Conservation (phyloP, 2,329 filamentous ascomycete genomes). For the Phaeosphaeriaceae sp. region DNA sequence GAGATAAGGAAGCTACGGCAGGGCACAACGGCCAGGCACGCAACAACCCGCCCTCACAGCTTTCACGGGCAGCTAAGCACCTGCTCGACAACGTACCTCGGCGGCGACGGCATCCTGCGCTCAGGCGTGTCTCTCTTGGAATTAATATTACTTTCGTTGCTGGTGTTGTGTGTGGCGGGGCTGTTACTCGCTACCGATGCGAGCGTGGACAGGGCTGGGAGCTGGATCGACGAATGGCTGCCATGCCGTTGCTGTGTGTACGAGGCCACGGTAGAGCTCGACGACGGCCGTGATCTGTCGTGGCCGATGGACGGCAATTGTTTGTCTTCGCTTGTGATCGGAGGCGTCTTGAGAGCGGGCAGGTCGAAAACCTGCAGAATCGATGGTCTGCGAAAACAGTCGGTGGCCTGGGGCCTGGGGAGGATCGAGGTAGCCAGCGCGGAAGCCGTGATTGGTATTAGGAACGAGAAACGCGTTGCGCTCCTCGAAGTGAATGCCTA, state of each 20-base stretch:
- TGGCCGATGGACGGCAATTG: slow-evolving; percentile 58
- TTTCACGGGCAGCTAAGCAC: not conserved
- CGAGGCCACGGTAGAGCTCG: slow-evolving; percentile 58
- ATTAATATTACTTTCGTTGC: slow-evolving; percentile 33
- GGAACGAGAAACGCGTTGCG: slow-evolving; percentile 47
- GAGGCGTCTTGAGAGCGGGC: slow-evolving; percentile 55
- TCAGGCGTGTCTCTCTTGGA: slow-evolving; percentile 30
- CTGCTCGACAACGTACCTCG: slow-evolving; percentile 35
- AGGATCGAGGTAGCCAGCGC: slow-evolving; percentile 64
- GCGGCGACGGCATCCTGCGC: slow-evolving; percentile 35
- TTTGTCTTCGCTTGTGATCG: slow-evolving; percentile 51
- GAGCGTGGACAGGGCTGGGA: slow-evolving; percentile 66
- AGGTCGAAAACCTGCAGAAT: slow-evolving; percentile 57
- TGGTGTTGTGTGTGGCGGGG: slow-evolving; percentile 51
- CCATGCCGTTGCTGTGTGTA: slow-evolving; percentile 49
- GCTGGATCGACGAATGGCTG: slow-evolving; percentile 51
- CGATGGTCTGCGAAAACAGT: slow-evolving; percentile 56
- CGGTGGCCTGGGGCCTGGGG: slow-evolving; percentile 66
- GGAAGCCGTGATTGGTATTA: slow-evolving; percentile 59
- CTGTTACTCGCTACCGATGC: slow-evolving; percentile 63
- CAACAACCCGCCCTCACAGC: slow-evolving; percentile 11
- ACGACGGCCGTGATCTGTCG: slow-evolving; percentile 61
- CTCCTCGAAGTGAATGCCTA: slow-evolving; percentile 29
- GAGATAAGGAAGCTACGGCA: slow-evolving; percentile 40
- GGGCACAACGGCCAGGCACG: slow-evolving; percentile 18